A percentile compares a stretch with the other conserved stretches of the same genome.
These are phyloP conservation scores for Spiraea crenata DNA, from an alignment of 331 rosid species.

Conservation along the genomic window DNA sequence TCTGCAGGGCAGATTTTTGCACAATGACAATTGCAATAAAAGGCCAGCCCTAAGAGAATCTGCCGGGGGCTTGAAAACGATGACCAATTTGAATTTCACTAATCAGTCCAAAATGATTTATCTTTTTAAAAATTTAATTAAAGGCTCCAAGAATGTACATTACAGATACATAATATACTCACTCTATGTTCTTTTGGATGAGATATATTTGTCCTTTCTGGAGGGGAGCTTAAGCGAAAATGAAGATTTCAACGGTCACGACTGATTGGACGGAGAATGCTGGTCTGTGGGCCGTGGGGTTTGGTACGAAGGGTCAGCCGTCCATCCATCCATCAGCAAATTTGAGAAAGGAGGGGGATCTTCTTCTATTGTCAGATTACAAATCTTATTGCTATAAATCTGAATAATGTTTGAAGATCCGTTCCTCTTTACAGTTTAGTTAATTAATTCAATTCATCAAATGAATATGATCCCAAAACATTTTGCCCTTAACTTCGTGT, in stretches of 20 bases:
- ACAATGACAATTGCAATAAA: neutral
- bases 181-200: too few relatives aligned
- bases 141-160: too few relatives aligned
- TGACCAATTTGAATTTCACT: neutral
- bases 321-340: neutral
- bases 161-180: too few relatives aligned
- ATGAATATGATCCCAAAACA: too few relatives aligned
- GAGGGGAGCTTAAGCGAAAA: too few relatives aligned
- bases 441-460: too few relatives aligned
- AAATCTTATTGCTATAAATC: too few relatives aligned
- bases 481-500: too few relatives aligned
- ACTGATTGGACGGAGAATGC: slow-evolving; percentile 29
- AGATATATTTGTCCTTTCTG: too few relatives aligned
- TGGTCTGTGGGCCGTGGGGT: neutral
- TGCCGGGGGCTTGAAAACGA: neutral
- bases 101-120: neutral
- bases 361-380: neutral
- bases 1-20: neutral
- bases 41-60: neutral
- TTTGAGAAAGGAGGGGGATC: too few relatives aligned
- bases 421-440: too few relatives aligned
- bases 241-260: slow-evolving; percentile 8
- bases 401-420: too few relatives aligned
- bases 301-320: neutral
- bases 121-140: neutral